phyloP scores from a whole-genome alignment of 306 rosid species.

The Glycine soja region DNA sequence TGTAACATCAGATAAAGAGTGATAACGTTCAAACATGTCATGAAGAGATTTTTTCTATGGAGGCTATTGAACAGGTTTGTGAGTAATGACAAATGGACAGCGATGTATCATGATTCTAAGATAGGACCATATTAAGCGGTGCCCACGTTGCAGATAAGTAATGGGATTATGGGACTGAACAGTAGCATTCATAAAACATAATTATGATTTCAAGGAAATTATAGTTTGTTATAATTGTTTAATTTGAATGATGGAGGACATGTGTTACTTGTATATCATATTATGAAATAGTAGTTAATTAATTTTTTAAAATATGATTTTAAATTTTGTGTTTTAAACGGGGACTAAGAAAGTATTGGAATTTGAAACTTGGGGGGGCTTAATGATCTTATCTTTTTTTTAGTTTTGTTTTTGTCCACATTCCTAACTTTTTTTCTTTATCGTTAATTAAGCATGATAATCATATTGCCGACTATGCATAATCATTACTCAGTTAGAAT shows the following conservation, averaged over 20 bases:
- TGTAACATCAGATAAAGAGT: background rate
- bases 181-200: background rate
- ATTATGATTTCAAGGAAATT: background rate
- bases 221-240: background rate
- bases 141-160: constrained; percentile 4
- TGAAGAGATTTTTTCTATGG: background rate
- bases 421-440: background rate
- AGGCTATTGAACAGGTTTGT: background rate
- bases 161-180: constrained; percentile 17
- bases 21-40: constrained; percentile 8
- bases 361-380: background rate
- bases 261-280: background rate
- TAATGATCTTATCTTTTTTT: background rate
- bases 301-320: constrained; percentile 11
- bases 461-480: constrained; percentile 2
- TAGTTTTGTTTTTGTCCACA: background rate
- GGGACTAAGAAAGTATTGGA: too few species aligned
- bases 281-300: background rate
- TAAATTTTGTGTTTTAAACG: too few species aligned
- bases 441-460: background rate
- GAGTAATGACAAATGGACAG: constrained; percentile 22
- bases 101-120: constrained; percentile 3
- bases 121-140: too few species aligned
- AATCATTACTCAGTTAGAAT: background rate
- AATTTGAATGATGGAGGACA: constrained; percentile 6